phyloP scores from a whole-genome alignment of 2,329 filamentous ascomycete genomes.

The Exophiala viscosa region DNA sequence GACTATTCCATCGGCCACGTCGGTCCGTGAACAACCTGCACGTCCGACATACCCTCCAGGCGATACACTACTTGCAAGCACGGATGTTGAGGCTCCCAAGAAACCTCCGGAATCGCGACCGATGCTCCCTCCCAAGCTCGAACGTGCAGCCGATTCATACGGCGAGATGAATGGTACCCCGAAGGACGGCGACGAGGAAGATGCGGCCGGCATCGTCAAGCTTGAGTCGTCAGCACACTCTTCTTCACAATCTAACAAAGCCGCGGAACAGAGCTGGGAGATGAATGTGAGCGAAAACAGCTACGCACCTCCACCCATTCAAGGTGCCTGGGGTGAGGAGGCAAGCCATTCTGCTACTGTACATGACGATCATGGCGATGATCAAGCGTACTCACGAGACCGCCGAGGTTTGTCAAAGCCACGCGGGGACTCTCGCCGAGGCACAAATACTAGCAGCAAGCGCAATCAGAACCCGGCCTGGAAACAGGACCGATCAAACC shows the following conservation, averaged over 20 bases:
- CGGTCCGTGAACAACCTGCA: neutral
- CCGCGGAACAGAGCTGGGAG: conserved; percentile 19
- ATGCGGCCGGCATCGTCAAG: conserved; percentile 13
- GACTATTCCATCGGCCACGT: neutral
- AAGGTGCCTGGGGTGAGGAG: conserved; percentile 15
- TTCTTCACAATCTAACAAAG: conserved; percentile 16
- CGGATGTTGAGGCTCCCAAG: neutral
- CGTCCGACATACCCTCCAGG: neutral
- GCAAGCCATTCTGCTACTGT: neutral
- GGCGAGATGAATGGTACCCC: conserved; percentile 7
- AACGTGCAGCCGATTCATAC: neutral
- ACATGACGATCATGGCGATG: neutral
- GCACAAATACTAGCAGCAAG: neutral
- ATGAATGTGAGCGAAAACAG: conserved; percentile 5
- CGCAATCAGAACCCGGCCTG: neutral
- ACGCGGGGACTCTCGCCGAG: neutral
- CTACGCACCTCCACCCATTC: conserved; percentile 13
- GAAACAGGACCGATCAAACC: neutral
- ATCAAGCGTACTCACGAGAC: neutral
- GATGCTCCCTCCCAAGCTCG: neutral
- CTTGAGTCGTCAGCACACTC: conserved; percentile 15
- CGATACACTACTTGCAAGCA: neutral
- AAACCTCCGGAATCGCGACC: neutral
- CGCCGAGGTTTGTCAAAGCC: neutral
- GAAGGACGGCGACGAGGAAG: neutral